Conservation (phyloP, 1,284 basidiomycete genomes). For the Heterobasidion parviporum region DNA sequence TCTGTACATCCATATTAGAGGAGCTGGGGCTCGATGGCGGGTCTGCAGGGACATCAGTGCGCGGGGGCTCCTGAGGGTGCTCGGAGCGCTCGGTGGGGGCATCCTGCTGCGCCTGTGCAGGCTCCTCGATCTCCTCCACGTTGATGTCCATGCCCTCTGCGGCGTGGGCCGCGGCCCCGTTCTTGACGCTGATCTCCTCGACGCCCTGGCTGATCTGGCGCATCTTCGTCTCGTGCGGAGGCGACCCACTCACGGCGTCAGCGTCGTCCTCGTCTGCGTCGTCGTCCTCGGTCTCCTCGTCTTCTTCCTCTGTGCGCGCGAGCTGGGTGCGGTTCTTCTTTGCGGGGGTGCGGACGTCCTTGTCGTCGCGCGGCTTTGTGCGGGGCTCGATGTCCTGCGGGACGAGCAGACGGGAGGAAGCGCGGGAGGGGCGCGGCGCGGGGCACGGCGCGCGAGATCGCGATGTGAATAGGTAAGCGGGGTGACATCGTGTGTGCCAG, state of each 20-base stretch:
- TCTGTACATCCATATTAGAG: neutral
- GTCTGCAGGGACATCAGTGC: neutral
- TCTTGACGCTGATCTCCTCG: constrained; percentile 49
- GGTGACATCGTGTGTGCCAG: no score
- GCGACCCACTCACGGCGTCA: constrained; percentile 40
- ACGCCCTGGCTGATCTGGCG: constrained; percentile 71
- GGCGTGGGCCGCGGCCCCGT: neutral
- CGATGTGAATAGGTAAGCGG: neutral
- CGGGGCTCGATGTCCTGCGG: no score
- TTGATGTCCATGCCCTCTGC: neutral
- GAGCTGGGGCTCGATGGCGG: neutral
- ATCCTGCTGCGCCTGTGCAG: neutral
- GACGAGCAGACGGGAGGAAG: no score
- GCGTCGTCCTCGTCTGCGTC: constrained; percentile 2
- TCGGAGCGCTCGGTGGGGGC: neutral
- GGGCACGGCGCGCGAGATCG: neutral
- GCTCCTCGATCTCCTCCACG: neutral
- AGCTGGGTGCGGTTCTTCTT: constrained; percentile 67
- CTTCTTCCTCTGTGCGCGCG: constrained; percentile 54
- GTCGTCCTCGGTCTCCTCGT: constrained; percentile 24
- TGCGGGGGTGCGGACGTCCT: constrained; percentile 44
- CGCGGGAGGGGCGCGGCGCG: no score
- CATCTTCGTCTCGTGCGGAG: constrained; percentile 63
- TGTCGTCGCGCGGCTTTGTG: constrained; percentile 17
- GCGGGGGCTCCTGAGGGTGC: neutral